Conservation (phyloP, 169 alveolate genomes). For the Eimeria brunetti region DNA sequence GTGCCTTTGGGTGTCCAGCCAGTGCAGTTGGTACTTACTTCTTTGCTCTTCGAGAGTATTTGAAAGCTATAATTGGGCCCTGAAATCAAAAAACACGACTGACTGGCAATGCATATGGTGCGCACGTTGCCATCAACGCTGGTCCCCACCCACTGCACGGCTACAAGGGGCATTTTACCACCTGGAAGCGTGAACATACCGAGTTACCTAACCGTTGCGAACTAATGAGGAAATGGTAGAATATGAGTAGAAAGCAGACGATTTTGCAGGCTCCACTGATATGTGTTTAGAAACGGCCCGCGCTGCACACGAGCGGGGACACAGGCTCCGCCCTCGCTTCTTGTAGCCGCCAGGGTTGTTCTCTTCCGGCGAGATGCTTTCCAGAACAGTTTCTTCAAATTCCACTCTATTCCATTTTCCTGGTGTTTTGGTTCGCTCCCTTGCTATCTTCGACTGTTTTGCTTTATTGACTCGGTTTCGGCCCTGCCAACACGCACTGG, state of each 20-base stretch:
- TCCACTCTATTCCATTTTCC: neutral
- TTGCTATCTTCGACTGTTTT: neutral
- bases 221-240: neutral
- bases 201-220: neutral
- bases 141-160: neutral
- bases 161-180: neutral
- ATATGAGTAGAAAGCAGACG: neutral
- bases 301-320: neutral
- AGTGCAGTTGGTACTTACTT: neutral
- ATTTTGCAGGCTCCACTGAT: neutral
- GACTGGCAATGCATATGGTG: neutral
- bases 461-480: neutral
- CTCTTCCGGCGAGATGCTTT: neutral
- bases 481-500: neutral
- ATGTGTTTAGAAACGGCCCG: neutral
- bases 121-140: neutral
- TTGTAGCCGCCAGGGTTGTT: neutral
- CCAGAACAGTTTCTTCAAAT: neutral
- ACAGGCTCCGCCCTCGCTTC: slow-evolving; percentile 4
- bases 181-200: neutral
- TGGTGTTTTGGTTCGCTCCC: neutral
- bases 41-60: neutral
- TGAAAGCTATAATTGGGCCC: neutral
- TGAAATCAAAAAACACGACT: neutral
- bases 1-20: neutral